Percentiles rank a stretch among this genome's conserved stretches.
Evolutionary conservation across 2,329 filamentous ascomycete species (phyloP).

Genomic region (Xylariaceae sp.): DNA sequence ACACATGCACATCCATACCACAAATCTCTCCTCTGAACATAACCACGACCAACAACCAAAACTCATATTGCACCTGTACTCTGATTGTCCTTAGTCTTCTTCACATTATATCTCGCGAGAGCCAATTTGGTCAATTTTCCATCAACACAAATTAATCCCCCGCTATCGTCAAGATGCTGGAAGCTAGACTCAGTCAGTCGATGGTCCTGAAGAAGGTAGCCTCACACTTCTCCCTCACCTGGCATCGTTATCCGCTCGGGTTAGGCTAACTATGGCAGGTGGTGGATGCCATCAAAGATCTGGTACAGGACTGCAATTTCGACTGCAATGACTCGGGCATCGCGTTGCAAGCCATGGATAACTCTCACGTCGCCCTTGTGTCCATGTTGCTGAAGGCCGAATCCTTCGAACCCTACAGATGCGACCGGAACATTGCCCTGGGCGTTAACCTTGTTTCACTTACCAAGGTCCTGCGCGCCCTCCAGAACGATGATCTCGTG

Average conservation of each 20-base stretch:
- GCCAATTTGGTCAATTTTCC: background rate
- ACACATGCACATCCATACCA: background rate
- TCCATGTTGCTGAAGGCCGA: conserved; percentile 99
- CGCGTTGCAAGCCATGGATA: conserved; percentile 99
- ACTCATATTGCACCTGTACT: background rate
- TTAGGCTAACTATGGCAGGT: conserved; percentile 63
- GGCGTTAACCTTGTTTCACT: conserved; percentile 96
- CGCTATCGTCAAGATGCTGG: conserved; percentile 71
- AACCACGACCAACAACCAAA: conserved; percentile 3
- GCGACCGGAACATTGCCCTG: conserved; percentile 98
- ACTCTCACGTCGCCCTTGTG: conserved; percentile 97
- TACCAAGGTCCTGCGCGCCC: conserved; percentile 95
- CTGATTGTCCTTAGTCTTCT: background rate
- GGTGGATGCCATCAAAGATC: conserved; percentile 98
- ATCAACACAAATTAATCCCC: background rate
- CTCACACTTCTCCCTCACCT: background rate
- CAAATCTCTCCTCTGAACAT: background rate
- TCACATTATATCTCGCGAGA: background rate
- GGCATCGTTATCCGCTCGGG: background rate
- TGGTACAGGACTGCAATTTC: conserved; percentile 99
- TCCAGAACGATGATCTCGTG: conserved; percentile 91
- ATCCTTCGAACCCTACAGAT: conserved; percentile 92
- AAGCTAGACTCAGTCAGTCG: conserved; percentile 96
- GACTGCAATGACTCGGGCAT: conserved; percentile 99
- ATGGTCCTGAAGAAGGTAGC: conserved; percentile 90